These are phyloP conservation scores for Bolboschoenoplectus hybrid DNA, from an alignment of 202 grass and related monocot species.

Conservation along the genomic window DNA sequence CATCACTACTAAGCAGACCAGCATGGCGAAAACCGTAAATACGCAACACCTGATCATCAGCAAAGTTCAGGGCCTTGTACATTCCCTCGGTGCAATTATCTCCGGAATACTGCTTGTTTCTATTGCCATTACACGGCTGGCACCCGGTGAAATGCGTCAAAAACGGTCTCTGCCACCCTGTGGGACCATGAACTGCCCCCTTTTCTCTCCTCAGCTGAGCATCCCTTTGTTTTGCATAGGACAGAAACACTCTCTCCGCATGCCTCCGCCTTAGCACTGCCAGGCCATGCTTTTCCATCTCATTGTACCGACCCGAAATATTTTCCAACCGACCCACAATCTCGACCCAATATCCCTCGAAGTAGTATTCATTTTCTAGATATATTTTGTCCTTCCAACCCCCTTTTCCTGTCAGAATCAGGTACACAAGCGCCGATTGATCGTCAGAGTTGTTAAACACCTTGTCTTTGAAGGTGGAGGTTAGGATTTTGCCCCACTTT, in stretches of 20 bases:
- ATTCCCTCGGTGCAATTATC: constrained; percentile 71
- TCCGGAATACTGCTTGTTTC: constrained; percentile 73
- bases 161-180: constrained; percentile 64
- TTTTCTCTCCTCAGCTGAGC: constrained; percentile 24
- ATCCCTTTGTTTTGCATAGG: constrained; percentile 43
- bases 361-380: constrained; percentile 71
- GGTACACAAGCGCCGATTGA: constrained; percentile 89
- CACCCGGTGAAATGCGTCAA: constrained; percentile 97
- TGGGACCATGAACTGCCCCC: constrained; percentile 45
- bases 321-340: constrained; percentile 67
- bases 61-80: constrained; percentile 75
- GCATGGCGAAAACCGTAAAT: constrained; percentile 70
- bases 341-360: constrained; percentile 89
- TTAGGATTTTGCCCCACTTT: constrained; percentile 61
- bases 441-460: constrained; percentile 76
- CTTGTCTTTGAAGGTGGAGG: constrained; percentile 69
- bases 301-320: constrained; percentile 54
- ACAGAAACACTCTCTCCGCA: constrained; percentile 49
- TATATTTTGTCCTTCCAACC: constrained; percentile 66
- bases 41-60: constrained; percentile 68
- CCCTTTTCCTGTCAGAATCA: constrained; percentile 54
- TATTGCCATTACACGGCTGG: constrained; percentile 83
- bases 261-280: constrained; percentile 48
- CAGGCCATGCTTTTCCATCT: constrained; percentile 47
- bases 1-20: constrained; percentile 46